These are phyloP conservation scores for Penicillium desertorum DNA, from an alignment of 495 filamentous ascomycete species.

Conservation along the genomic window DNA sequence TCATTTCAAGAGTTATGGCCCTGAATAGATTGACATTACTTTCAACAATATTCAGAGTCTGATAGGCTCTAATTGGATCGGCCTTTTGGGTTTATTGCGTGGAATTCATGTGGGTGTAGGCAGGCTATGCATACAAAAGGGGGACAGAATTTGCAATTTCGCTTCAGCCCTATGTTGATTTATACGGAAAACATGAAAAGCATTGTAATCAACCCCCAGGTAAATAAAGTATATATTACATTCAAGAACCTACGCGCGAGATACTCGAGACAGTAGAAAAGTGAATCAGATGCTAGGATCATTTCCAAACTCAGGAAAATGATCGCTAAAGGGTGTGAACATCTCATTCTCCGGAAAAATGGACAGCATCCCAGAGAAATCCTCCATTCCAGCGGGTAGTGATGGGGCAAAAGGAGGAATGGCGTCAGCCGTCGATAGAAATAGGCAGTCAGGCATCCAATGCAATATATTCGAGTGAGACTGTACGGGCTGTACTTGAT, in stretches of 20 bases:
- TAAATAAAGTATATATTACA: neutral
- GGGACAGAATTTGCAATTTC: neutral
- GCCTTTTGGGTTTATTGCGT: neutral
- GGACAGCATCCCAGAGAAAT: neutral
- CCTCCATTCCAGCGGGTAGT: neutral
- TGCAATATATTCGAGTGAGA: neutral
- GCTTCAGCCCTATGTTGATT: neutral
- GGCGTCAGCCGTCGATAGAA: neutral
- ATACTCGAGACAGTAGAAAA: neutral
- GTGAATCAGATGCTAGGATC: neutral
- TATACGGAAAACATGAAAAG: too few relatives aligned
- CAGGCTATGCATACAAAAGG: neutral
- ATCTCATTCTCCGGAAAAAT: neutral
- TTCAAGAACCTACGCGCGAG: neutral
- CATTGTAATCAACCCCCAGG: neutral
- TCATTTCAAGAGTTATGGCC: neutral
- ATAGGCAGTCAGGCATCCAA: neutral
- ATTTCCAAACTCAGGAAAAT: neutral
- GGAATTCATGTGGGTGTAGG: neutral
- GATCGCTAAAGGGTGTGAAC: neutral
- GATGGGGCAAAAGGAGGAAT: neutral
- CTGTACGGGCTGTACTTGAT: neutral
- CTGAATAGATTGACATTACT: neutral
- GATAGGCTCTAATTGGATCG: neutral
- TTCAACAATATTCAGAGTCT: neutral